Percentiles rank a stretch among this genome's conserved stretches.
Conservation (phyloP, 2,329 filamentous ascomycete genomes). For the Xenoacremonium recifei region DNA sequence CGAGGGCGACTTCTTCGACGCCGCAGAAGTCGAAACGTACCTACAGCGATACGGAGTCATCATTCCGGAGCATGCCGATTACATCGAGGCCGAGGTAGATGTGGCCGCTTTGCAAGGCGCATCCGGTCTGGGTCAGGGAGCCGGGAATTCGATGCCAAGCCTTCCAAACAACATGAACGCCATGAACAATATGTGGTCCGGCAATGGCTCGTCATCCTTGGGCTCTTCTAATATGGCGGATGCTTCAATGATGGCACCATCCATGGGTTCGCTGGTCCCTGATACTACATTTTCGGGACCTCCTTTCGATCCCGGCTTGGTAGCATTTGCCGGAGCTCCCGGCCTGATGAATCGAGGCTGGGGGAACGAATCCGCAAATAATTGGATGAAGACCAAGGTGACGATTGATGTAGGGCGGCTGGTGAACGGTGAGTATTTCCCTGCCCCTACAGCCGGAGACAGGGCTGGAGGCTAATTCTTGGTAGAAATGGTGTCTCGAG, state of each 20-base stretch:
- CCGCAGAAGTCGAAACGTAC: constrained; percentile 74
- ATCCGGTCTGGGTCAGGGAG: constrained; percentile 5
- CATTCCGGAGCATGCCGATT: constrained; percentile 60
- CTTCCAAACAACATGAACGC: constrained; percentile 6
- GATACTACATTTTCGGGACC: constrained; percentile 1
- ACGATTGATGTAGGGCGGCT: constrained; percentile 34
- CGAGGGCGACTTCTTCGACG: constrained; percentile 74
- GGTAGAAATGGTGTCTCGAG: constrained; percentile 33
- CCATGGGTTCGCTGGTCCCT: constrained; percentile 9
- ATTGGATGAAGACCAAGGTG: constrained; percentile 30
- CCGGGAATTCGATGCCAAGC: constrained; percentile 7
- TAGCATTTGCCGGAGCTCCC: constrained; percentile 11
- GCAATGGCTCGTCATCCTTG: not conserved
- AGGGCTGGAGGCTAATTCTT: constrained; percentile 5
- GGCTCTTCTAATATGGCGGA: constrained; percentile 5
- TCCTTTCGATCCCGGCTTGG: constrained; percentile 7
- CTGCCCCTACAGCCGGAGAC: not conserved
- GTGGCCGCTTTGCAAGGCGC: constrained; percentile 34
- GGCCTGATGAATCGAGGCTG: constrained; percentile 12
- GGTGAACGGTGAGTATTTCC: constrained; percentile 30
- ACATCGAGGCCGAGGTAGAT: constrained; percentile 58
- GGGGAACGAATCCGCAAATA: constrained; percentile 11
- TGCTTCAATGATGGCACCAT: constrained; percentile 5
- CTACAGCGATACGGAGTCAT: constrained; percentile 61
- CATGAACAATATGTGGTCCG: constrained; percentile 13